Evolutionary conservation across 1,284 basidiomycete genomes (phyloP).

Genomic region (Cryptococcus deneoformans): DNA sequence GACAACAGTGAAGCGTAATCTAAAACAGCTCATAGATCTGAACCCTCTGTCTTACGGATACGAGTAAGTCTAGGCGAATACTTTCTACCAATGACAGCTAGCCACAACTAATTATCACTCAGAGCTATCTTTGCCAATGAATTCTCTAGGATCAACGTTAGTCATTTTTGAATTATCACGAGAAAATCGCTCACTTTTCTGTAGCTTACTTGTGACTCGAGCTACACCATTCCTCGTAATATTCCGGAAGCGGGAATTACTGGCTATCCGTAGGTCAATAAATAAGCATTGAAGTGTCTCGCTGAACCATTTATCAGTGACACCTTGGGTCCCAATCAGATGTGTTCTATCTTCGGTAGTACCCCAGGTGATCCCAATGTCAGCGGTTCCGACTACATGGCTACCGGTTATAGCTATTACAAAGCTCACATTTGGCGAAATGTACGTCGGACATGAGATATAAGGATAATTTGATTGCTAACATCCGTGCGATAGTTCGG

Average conservation of each 20-base stretch:
- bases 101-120: background rate
- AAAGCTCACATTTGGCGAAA: constrained; percentile 47
- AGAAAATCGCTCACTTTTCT: background rate
- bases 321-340: constrained; percentile 48
- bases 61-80: constrained; percentile 44
- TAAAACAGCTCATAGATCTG: constrained; percentile 49
- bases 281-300: background rate
- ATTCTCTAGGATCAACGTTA: constrained; percentile 65
- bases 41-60: constrained; percentile 73
- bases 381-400: constrained; percentile 47
- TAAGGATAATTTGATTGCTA: background rate
- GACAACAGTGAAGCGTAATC: background rate
- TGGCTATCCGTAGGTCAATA: constrained; percentile 61
- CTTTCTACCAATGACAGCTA: background rate
- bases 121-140: constrained; percentile 74
- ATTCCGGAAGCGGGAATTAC: constrained; percentile 55
- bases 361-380: constrained; percentile 37
- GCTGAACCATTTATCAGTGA: constrained; percentile 2
- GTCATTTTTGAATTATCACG: constrained; percentile 13
- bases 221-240: constrained; percentile 69
- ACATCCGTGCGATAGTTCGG: constrained; percentile 31
- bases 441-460: constrained; percentile 9
- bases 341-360: constrained; percentile 47
- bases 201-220: constrained; percentile 64
- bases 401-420: constrained; percentile 42